Base-by-base conservation (phyloP, 164 flowering plant species). In the Vitis riparia region DNA sequence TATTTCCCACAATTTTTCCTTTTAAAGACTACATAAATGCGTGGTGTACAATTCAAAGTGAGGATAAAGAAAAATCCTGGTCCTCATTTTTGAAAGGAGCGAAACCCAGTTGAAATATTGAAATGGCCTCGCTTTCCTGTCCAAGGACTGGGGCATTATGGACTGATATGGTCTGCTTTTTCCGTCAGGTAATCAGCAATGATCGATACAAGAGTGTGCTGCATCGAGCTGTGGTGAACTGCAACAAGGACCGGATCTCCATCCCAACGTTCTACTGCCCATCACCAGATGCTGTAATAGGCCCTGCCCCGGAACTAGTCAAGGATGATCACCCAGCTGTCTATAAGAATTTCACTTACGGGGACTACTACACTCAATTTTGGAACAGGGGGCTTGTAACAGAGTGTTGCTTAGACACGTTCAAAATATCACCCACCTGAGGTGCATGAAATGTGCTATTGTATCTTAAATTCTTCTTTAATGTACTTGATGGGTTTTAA, bases 231-330 rank as follows among this genome's bases (percentile, higher is more conserved):
- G 82, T 86, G 11, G 93, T 87, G 68, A 86, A 89, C 76, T 27
- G 70, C 59, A 30, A 68, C 29, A 70, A 62, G 67, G 91, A 84
- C 69, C 72, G 93, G 29, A 80, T 89, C 30, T 89, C 91, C 0
- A 71, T 89, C 11, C 87, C 90, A 1, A 82, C 91, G 0, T 87
- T 89, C 72, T 84, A 82, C 67, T 86, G 85, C 59, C 90, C 93
- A 1, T 82, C 89, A 0, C 70, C 78, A 0, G 89, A 86, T 17
- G 84, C 89, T 0, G 56, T 84, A 23, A 81, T 89, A 3, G 77
- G 69, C 13, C 86, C 93, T 0, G 86, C 90, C 0, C 23, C 59
- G 9, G 68, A 64, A 5, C 57, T 84, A 65, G 32, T 78, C 0
- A 77, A 76, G 44, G 63, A 75, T 6, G 67, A 71, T 0, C 71